Percentiles rank a stretch among this genome's conserved stretches.
phyloP scores from a whole-genome alignment of 345 rosid species.

The Salix koriyanagi region DNA sequence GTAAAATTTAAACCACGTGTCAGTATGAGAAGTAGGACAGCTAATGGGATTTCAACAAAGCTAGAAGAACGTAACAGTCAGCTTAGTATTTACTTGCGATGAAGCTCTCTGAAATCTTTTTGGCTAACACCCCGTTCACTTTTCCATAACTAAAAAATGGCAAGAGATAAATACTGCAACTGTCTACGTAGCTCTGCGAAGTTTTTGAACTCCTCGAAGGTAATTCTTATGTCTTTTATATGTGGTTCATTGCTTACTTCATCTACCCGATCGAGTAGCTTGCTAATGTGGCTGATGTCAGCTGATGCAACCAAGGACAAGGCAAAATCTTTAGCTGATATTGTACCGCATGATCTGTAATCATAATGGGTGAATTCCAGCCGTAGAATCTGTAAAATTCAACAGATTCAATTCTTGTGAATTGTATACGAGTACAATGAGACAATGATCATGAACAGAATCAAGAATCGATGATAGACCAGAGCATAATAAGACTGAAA shows the following conservation, averaged over 20 bases:
- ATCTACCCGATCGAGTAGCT: slow-evolving; percentile 23
- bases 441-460: too few species aligned
- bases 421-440: too few species aligned
- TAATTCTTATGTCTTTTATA: slow-evolving; percentile 12
- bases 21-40: neutral
- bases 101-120: slow-evolving; percentile 26
- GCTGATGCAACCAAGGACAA: slow-evolving; percentile 28
- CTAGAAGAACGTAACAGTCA: neutral
- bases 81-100: slow-evolving; percentile 11
- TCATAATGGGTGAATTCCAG: slow-evolving; percentile 31
- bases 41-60: neutral
- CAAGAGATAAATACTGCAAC: slow-evolving; percentile 19
- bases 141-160: slow-evolving; percentile 30
- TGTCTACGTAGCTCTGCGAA: slow-evolving; percentile 23
- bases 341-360: slow-evolving; percentile 8
- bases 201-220: slow-evolving; percentile 20
- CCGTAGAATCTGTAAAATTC: slow-evolving; percentile 14
- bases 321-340: slow-evolving; percentile 28
- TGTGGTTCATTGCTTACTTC: slow-evolving; percentile 10
- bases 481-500: too few species aligned
- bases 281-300: slow-evolving; percentile 19
- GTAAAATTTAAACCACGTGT: neutral
- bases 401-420: neutral
- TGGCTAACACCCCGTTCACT: slow-evolving; percentile 21
- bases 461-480: too few species aligned